These are phyloP conservation scores for Acidiella bohemica DNA, from an alignment of 495 filamentous ascomycete genomes.

Conservation along the genomic window DNA sequence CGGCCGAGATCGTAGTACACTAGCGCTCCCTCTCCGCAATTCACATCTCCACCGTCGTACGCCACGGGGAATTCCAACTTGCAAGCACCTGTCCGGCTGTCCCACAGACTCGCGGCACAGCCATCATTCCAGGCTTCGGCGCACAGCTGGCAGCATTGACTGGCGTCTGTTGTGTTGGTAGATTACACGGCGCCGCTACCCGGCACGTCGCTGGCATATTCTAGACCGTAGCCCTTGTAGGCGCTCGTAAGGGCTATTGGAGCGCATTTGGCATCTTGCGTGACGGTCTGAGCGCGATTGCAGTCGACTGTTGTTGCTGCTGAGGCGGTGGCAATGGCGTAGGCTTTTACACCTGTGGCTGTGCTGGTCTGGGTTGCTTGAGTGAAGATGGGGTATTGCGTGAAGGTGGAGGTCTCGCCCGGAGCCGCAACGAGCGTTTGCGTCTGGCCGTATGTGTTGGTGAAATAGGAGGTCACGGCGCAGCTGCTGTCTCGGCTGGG, in stretches of 20 bases:
- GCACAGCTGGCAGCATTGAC: conserved; percentile 13
- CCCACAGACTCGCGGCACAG: conserved; percentile 10
- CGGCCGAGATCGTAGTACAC: conserved; percentile 10
- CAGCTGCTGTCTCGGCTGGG: conserved; percentile 3
- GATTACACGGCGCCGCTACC: background rate
- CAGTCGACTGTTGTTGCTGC: conserved; percentile 2
- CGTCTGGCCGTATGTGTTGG: conserved; percentile 12
- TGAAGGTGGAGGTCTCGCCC: conserved; percentile 10
- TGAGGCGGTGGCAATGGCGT: conserved; percentile 9
- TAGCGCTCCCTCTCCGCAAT: conserved; percentile 6
- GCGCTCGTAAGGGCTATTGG: conserved; percentile 3
- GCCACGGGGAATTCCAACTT: conserved; percentile 8
- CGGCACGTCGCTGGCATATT: conserved; percentile 5
- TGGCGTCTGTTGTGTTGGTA: conserved; percentile 4
- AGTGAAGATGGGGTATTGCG: conserved; percentile 11
- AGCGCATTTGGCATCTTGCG: conserved; percentile 12
- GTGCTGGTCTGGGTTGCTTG: conserved; percentile 8
- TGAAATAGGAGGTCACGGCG: conserved; percentile 9
- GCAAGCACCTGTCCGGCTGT: conserved; percentile 8
- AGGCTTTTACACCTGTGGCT: conserved; percentile 5
- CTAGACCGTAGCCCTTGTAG: conserved; percentile 8
- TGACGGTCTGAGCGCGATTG: background rate
- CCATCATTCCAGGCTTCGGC: conserved; percentile 1
- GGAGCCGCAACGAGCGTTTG: conserved; percentile 8
- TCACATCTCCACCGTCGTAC: background rate